phyloP scores from a whole-genome alignment of 345 rosid species.

The Passiflora organensis region DNA sequence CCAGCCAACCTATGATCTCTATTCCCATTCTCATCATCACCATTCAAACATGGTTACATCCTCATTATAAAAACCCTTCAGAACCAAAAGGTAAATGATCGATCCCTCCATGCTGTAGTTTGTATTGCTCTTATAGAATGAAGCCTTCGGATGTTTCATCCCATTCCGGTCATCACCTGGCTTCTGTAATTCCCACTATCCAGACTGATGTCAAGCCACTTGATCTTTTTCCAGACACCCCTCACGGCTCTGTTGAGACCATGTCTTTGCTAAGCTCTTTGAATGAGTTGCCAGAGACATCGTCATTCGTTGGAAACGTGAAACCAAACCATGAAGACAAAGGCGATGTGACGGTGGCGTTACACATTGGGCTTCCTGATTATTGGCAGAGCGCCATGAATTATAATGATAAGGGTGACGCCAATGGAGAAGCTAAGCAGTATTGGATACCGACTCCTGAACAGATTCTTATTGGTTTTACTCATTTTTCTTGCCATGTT shows the following conservation, averaged over 20 bases:
- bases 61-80: conserved; percentile 22
- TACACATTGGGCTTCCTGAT: conserved; percentile 72
- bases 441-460: conserved; percentile 85
- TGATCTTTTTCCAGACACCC: conserved; percentile 40
- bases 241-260: conserved; percentile 16
- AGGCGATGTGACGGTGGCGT: conserved; percentile 47
- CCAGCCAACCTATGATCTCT: conserved; percentile 43
- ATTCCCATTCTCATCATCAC: conserved; percentile 22
- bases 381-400: conserved; percentile 13
- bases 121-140: conserved; percentile 21
- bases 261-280: conserved; percentile 29
- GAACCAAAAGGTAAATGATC: background rate
- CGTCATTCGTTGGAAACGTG: conserved; percentile 18
- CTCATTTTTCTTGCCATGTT: conserved; percentile 75
- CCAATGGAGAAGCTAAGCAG: conserved; percentile 26
- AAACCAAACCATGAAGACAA: conserved; percentile 19
- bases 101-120: conserved; percentile 3
- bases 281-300: conserved; percentile 6
- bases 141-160: conserved; percentile 27
- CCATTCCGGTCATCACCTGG: conserved; percentile 18
- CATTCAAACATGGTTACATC: conserved; percentile 13
- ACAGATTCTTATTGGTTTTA: conserved; percentile 70
- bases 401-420: conserved; percentile 14
- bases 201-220: conserved; percentile 35
- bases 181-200: conserved; percentile 20